These are phyloP conservation scores for Sordariomycetes sp. DNA, from an alignment of 2,329 filamentous ascomycete species.

Conservation along the genomic window DNA sequence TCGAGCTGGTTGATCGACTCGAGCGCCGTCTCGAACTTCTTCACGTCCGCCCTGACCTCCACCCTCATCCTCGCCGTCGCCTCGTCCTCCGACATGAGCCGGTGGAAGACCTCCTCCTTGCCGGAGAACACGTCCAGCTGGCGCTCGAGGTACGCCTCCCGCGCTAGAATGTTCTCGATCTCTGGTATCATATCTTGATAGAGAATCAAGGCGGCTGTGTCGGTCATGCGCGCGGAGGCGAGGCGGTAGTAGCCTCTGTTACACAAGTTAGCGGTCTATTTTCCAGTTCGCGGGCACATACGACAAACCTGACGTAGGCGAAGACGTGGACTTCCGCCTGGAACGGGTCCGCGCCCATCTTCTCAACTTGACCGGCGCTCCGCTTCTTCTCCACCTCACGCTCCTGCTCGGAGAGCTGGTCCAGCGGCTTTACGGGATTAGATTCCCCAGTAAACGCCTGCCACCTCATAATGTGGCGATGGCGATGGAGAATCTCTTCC, in stretches of 20 bases:
- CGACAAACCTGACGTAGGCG: conserved; percentile 38
- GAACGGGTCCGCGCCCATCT: conserved; percentile 48
- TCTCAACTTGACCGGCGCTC: conserved; percentile 28
- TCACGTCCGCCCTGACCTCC: conserved; percentile 28
- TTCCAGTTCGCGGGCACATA: not conserved
- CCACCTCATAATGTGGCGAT: conserved; percentile 38
- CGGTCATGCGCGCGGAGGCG: conserved; percentile 53
- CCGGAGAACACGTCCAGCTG: conserved; percentile 28
- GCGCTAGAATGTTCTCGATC: conserved; percentile 23
- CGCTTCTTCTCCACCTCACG: conserved; percentile 28
- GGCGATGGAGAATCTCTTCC: conserved; percentile 29
- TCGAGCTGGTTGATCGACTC: conserved; percentile 24
- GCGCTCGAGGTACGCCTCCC: conserved; percentile 28
- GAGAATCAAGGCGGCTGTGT: conserved; percentile 37
- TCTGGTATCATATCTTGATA: conserved; percentile 37
- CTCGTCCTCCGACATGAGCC: conserved; percentile 37
- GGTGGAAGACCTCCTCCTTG: conserved; percentile 20
- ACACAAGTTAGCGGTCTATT: not conserved
- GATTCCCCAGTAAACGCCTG: conserved; percentile 21
- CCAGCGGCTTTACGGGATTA: conserved; percentile 17
- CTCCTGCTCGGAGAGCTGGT: conserved; percentile 35
- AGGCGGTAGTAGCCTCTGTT: conserved; percentile 54
- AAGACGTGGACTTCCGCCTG: conserved; percentile 50
- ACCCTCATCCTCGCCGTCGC: conserved; percentile 28
- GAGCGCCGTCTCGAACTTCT: conserved; percentile 36